Conservation (phyloP, 2,329 filamentous ascomycete genomes). For the Davidsoniella neocaledoniae region DNA sequence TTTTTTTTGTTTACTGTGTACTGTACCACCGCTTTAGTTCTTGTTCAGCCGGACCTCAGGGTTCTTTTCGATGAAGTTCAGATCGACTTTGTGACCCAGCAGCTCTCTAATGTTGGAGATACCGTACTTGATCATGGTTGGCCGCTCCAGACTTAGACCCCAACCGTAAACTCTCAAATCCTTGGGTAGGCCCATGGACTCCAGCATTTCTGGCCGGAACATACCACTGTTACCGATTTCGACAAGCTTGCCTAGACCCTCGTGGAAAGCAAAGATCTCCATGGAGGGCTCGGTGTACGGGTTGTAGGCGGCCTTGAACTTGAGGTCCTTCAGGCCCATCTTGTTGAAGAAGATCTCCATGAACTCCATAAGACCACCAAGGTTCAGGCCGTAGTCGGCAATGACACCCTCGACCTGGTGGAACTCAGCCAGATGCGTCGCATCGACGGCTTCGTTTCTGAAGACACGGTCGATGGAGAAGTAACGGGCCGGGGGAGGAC, state of each 20-base stretch:
- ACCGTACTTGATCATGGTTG: constrained; percentile 93
- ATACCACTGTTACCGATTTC: constrained; percentile 98
- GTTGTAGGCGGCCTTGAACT: constrained; percentile 96
- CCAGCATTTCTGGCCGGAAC: constrained; percentile 96
- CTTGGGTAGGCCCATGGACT: constrained; percentile 82
- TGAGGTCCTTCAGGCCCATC: constrained; percentile 72
- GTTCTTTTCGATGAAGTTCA: constrained; percentile 83
- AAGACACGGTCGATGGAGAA: constrained; percentile 98
- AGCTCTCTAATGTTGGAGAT: constrained; percentile 85
- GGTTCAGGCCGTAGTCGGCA: constrained; percentile 82
- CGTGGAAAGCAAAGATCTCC: constrained; percentile 96
- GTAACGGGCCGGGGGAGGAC: constrained; percentile 60
- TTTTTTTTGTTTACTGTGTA: constrained; percentile 5
- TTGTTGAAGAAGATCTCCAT: constrained; percentile 92
- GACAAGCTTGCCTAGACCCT: constrained; percentile 75
- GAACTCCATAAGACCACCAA: constrained; percentile 83
- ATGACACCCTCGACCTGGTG: constrained; percentile 98
- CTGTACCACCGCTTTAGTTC: constrained; percentile 33
- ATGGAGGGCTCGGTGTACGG: constrained; percentile 90
- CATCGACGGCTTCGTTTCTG: constrained; percentile 92
- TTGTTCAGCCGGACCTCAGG: constrained; percentile 81
- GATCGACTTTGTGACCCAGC: constrained; percentile 86
- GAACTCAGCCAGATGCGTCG: constrained; percentile 93
- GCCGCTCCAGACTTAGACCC: constrained; percentile 78
- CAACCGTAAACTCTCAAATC: constrained; percentile 90